Conservation (phyloP, 2,329 filamentous ascomycete genomes). For the Epichloe coenophiala region DNA sequence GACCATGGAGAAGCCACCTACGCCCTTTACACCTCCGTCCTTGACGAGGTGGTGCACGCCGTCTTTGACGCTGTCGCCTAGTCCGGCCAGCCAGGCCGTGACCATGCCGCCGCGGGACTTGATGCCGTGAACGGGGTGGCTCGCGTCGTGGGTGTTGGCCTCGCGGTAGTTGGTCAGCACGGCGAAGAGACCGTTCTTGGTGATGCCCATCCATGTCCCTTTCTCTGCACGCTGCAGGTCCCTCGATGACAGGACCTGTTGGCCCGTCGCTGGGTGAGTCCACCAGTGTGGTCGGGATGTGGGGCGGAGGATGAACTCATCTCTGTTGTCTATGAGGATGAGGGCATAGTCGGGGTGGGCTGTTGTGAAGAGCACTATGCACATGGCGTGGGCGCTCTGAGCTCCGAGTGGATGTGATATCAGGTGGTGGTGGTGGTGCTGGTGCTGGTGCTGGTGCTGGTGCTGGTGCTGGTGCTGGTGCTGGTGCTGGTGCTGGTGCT, state of each 20-base stretch:
- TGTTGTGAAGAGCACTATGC: conserved; percentile 64
- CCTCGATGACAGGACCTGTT: conserved; percentile 41
- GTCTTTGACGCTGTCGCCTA: conserved; percentile 29
- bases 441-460: no score
- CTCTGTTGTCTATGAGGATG: conserved; percentile 65
- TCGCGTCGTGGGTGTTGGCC: conserved; percentile 31
- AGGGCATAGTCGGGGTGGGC: conserved; percentile 62
- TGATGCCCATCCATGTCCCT: conserved; percentile 55
- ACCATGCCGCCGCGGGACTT: conserved; percentile 51
- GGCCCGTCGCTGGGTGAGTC: conserved; percentile 29
- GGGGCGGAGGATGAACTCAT: conserved; percentile 55
- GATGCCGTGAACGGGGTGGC: conserved; percentile 38
- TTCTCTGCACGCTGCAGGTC: conserved; percentile 48
- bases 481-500: no score
- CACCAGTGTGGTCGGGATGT: conserved; percentile 54
- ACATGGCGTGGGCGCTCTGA: conserved; percentile 37
- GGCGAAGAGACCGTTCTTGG: conserved; percentile 43
- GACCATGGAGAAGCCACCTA: conserved; percentile 55
- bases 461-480: no score
- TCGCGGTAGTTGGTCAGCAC: conserved; percentile 57
- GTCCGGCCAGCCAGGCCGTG: conserved; percentile 44
- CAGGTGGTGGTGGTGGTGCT: no score
- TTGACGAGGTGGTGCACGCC: conserved; percentile 40
- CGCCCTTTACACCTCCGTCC: conserved; percentile 40
- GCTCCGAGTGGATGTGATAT: no score